Conservation (phyloP, 192 early-diverging fungal species). For the Coemansia sp. region DNA sequence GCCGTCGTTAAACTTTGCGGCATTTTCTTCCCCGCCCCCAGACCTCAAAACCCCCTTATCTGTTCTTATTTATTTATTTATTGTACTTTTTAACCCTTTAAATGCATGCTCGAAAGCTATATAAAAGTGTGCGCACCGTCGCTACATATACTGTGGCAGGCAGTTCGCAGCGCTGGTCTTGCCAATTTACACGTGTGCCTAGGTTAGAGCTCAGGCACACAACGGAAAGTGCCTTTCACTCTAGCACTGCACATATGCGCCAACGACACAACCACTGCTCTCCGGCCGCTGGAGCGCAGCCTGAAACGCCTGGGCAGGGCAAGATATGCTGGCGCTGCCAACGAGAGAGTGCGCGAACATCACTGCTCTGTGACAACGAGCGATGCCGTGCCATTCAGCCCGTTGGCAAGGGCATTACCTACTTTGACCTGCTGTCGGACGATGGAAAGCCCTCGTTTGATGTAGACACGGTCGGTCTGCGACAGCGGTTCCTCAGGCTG, state of each 20-base stretch:
- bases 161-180: background rate
- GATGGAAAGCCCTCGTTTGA: conserved; percentile 57
- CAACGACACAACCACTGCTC: background rate
- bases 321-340: conserved; percentile 68
- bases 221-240: background rate
- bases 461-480: conserved; percentile 62
- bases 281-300: background rate
- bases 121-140: background rate
- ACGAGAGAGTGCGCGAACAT: conserved; percentile 31
- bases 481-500: conserved; percentile 65
- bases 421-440: conserved; percentile 60
- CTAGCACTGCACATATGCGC: background rate
- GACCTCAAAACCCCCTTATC: background rate
- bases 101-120: conserved; percentile 1
- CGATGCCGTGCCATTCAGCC: conserved; percentile 64
- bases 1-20: background rate
- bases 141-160: background rate
- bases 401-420: conserved; percentile 52
- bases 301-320: background rate
- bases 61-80: background rate
- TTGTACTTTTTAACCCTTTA: conserved; percentile 2
- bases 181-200: background rate
- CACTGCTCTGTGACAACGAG: conserved; percentile 59
- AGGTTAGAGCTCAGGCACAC: background rate
- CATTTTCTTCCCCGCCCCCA: background rate